A percentile compares a stretch with the other conserved stretches of the same genome.
These are phyloP conservation scores for Picea sitchensis DNA, from an alignment of 75 land plant genomes.

Conservation along the genomic window DNA sequence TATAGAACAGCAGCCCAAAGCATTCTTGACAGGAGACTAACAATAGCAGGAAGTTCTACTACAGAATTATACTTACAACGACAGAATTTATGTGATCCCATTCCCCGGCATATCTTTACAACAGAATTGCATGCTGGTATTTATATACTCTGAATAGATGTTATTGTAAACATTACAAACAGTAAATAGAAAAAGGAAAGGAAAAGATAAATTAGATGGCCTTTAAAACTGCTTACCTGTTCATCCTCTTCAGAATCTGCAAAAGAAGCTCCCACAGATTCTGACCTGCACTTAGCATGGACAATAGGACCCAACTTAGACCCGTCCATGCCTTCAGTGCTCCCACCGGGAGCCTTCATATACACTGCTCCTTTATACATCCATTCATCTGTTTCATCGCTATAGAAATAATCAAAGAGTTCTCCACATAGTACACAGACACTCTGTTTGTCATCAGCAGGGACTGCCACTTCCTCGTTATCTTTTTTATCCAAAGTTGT, in stretches of 20 bases:
- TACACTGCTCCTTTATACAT: slow-evolving; percentile 99
- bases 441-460: slow-evolving; percentile 93
- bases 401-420: slow-evolving; percentile 91
- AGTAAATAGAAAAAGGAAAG: neutral
- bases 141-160: neutral
- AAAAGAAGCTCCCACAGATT: slow-evolving; percentile 30
- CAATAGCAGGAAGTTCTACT: neutral
- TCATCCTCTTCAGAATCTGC: slow-evolving; percentile 24
- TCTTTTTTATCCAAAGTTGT: slow-evolving; percentile 46
- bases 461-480: slow-evolving; percentile 79
- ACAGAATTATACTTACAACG: neutral
- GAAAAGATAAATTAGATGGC: neutral
- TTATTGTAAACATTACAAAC: neutral
- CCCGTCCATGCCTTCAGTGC: slow-evolving; percentile 43
- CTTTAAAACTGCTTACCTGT: slow-evolving; percentile 21
- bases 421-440: slow-evolving; percentile 92
- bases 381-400: slow-evolving; percentile 98
- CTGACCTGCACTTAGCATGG: slow-evolving; percentile 77
- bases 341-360: slow-evolving; percentile 68
- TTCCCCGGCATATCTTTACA: too few relatives aligned
- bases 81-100: neutral
- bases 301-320: slow-evolving; percentile 72
- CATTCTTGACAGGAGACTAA: neutral
- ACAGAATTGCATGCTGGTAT: neutral
- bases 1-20: neutral